Conservation (phyloP, 106 monocot genomes). For the Dendrobium huoshanense region DNA sequence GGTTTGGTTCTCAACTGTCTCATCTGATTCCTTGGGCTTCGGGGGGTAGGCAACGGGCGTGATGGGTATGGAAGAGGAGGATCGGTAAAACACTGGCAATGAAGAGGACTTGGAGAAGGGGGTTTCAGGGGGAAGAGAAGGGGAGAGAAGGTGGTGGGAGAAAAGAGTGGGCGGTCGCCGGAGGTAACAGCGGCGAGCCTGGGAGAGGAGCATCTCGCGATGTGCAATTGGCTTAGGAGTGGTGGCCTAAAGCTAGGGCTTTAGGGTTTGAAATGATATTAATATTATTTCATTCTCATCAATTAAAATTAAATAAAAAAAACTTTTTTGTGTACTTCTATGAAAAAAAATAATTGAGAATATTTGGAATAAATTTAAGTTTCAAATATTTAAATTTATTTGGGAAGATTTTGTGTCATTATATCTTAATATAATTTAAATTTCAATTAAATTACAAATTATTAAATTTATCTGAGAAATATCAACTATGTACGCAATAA, state of each 20-base stretch:
- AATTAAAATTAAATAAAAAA: no score
- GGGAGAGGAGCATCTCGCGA: slow-evolving; percentile 24
- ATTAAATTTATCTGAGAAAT: no score
- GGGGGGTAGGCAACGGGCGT: slow-evolving; percentile 52
- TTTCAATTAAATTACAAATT: no score
- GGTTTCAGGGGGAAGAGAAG: not conserved
- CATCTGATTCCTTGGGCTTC: slow-evolving; percentile 35
- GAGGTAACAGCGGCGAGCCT: slow-evolving; percentile 13
- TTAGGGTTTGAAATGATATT: not conserved
- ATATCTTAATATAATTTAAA: no score
- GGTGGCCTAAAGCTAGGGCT: slow-evolving; percentile 10
- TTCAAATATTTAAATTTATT: no score
- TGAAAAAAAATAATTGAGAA: no score
- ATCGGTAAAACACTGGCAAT: slow-evolving; percentile 5
- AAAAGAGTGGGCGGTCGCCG: not conserved
- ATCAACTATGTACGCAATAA: no score
- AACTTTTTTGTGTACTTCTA: no score
- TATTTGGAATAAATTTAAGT: no score
- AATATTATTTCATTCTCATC: no score
- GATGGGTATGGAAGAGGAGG: slow-evolving; percentile 33
- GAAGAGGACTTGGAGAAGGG: slow-evolving; percentile 5
- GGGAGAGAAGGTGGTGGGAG: not conserved
- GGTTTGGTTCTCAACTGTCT: slow-evolving; percentile 1
- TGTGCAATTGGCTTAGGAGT: slow-evolving; percentile 16
- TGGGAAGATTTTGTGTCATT: no score